phyloP scores from a whole-genome alignment of 805 yeast genomes.

The Candida incommunis region DNA sequence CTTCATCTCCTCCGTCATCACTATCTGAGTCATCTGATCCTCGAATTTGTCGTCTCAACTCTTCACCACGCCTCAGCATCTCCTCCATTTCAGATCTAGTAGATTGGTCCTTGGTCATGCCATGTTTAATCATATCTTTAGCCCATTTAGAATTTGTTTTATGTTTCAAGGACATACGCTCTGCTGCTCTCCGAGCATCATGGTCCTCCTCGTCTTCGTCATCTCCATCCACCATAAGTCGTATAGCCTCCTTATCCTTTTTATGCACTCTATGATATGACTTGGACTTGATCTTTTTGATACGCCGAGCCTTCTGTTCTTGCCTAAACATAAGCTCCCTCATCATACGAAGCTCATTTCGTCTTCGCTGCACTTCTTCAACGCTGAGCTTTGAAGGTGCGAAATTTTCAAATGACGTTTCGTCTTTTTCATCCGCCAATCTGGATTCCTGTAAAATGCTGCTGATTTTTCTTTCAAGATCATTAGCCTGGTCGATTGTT shows the following conservation, averaged over 20 bases:
- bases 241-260: conserved; percentile 62
- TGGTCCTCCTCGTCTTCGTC: conserved; percentile 47
- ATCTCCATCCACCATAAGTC: conserved; percentile 43
- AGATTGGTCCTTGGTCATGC: conserved; percentile 74
- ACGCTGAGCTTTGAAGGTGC: conserved; percentile 68
- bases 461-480: conserved; percentile 54
- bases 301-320: conserved; percentile 76
- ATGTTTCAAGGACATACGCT: conserved; percentile 85
- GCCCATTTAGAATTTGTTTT: conserved; percentile 88
- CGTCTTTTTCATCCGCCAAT: conserved; percentile 55
- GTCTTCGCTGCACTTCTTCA: conserved; percentile 64
- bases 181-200: conserved; percentile 69
- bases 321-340: conserved; percentile 94
- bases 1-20: conserved; percentile 22
- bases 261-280: conserved; percentile 74
- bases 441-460: conserved; percentile 49
- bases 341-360: conserved; percentile 77
- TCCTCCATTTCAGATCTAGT: conserved; percentile 87
- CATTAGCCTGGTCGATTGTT: conserved; percentile 32
- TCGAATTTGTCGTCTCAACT: conserved; percentile 53
- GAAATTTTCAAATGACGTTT: conserved; percentile 76
- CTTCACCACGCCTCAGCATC: conserved; percentile 81
- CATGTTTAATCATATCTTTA: conserved; percentile 73
- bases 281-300: conserved; percentile 91
- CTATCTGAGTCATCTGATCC: conserved; percentile 45